Evolutionary conservation across 2,329 filamentous ascomycete species (phyloP).

Genomic region (Eurotiales sp.): DNA sequence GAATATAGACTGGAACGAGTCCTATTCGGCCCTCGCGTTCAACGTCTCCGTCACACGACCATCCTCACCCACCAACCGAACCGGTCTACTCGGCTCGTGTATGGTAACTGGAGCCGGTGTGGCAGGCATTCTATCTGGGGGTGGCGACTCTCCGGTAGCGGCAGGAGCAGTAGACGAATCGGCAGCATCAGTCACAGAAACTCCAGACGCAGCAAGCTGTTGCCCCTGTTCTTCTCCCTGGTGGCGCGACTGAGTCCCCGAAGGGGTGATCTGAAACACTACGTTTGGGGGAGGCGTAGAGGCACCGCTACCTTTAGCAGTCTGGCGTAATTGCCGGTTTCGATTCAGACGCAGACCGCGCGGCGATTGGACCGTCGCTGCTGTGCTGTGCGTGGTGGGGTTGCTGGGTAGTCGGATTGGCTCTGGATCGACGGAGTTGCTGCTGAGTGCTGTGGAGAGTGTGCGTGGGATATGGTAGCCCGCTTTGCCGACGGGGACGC

Average conservation of each 20-base stretch:
- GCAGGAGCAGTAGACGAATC: background rate
- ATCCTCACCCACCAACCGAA: constrained; percentile 24
- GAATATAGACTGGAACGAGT: background rate
- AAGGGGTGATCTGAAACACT: constrained; percentile 24
- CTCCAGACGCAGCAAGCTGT: background rate
- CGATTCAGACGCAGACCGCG: constrained; percentile 18
- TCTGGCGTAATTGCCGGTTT: constrained; percentile 15
- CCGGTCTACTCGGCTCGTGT: constrained; percentile 32
- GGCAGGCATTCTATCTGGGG: constrained; percentile 17
- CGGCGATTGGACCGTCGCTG: constrained; percentile 19
- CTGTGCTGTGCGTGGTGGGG: constrained; percentile 32
- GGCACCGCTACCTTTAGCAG: constrained; percentile 20
- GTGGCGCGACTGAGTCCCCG: constrained; percentile 23
- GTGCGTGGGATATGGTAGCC: constrained; percentile 46
- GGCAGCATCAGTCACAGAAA: background rate
- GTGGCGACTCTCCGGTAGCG: background rate
- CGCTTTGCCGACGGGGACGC: constrained; percentile 63
- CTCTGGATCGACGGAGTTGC: constrained; percentile 26
- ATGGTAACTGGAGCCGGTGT: constrained; percentile 18
- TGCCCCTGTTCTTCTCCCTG: background rate
- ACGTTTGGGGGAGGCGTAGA: constrained; percentile 14
- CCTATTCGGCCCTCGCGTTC: constrained; percentile 7
- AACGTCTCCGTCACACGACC: constrained; percentile 14
- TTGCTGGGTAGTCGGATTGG: constrained; percentile 27
- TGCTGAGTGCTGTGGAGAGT: constrained; percentile 45